Percentiles rank a stretch among this genome's conserved stretches.
These are phyloP conservation scores for Lipomyces kockii DNA, from an alignment of 805 yeast genomes.

Conservation along the genomic window DNA sequence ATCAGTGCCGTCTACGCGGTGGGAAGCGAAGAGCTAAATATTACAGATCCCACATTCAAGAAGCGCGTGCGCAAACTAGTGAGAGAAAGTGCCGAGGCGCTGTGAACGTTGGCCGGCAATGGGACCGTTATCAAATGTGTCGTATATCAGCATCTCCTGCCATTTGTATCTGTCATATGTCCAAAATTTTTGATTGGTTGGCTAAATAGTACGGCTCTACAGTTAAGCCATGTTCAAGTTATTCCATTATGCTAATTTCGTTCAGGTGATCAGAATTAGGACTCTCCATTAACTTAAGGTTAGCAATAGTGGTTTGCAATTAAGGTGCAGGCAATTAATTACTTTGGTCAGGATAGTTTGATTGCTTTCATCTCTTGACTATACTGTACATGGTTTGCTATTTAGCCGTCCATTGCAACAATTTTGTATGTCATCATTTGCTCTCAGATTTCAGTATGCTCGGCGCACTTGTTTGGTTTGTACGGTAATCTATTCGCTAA, in stretches of 20 bases:
- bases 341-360: constrained; percentile 1
- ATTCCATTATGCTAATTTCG: neutral
- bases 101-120: constrained; percentile 9
- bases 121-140: neutral
- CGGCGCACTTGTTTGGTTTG: neutral
- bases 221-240: neutral
- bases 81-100: constrained; percentile 37
- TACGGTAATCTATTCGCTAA: neutral
- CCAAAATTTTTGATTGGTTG: neutral
- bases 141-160: neutral
- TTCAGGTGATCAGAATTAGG: neutral
- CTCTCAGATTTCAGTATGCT: neutral
- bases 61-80: constrained; percentile 66
- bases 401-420: neutral
- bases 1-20: neutral
- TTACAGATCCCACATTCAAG: constrained; percentile 54
- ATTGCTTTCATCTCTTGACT: neutral
- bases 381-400: neutral
- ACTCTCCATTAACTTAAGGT: neutral
- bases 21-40: neutral
- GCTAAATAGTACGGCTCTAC: neutral
- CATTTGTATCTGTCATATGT: constrained; percentile 2
- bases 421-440: neutral
- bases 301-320: neutral
- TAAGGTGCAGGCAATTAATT: neutral